Evolutionary conservation across 2,329 filamentous ascomycete genomes (phyloP), one percentile per base, ranked within the genome.

Genomic region (Dryadomyces quercivorus): DNA sequence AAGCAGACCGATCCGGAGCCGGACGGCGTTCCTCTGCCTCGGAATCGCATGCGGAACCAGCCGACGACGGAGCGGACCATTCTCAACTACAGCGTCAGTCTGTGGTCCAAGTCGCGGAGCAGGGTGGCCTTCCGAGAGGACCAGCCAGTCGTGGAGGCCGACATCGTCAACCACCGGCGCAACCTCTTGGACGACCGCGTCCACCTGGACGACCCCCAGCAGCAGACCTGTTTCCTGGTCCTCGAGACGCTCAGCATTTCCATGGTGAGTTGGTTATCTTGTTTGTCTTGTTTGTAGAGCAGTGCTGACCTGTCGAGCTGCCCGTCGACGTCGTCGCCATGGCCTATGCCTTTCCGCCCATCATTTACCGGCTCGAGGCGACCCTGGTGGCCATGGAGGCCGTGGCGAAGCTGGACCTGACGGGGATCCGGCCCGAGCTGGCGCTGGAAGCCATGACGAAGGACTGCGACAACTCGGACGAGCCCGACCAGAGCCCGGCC

Each of bases 391-490:
- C 85, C 0, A 67, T 86, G 0, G 92, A 98, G 59, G 86, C 84
- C 0, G 89, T 84, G 59, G 66, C 75, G 1, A 66, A 80, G 18
- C 69, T 96, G 0, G 77, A 76, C 2, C 72, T 97, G 1, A 63
- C 75, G 0, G 51, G 22, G 1, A 76, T 95, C 15, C 72, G 75
- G 0, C 78, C 87, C 0, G 74, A 77, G 1, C 72, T 94, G 31
- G 91, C 91, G 0, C 74, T 98, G 0, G 91, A 96, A 64, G 90
- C 93, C 0, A 73, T 96, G 55, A 98, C 93, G 0, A 96, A 98
- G 64, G 88, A 96, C 62, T 91, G 86, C 0, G 87, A 94, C 60
- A 91, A 91, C 59, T 84, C 82, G 0, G 85, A 86, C 8, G 88
- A 95, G 42, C 79, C 88, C 57, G 72, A 77, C 44, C 72, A 77